Evolutionary conservation across 1,284 basidiomycete genomes (phyloP), one percentile per base, ranked within the genome.

Genomic region (Rhodotorula sp.): DNA sequence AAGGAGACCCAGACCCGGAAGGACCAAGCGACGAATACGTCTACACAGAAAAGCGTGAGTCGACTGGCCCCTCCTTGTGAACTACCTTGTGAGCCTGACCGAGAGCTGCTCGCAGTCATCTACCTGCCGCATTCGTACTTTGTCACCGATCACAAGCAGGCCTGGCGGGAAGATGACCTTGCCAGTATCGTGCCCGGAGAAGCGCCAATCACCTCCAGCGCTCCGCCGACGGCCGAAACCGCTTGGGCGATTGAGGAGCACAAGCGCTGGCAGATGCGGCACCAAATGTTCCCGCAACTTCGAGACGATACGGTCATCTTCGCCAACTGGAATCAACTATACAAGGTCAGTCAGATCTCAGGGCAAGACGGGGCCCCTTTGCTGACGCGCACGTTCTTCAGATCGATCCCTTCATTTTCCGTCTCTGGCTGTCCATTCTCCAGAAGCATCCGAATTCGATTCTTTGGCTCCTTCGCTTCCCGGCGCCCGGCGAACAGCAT

Each of bases 101-200:
- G 8, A 7, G 22, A 10, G 30, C 8, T 29, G 12, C 24, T 10
- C 56, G n/a, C 58, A 71, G 65, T 85, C n/a, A 81, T 85, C 42
- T 85, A 84, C 74, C 84, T 87, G 82, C 86, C 86, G 82, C 84
- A 85, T 76, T 84, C 86, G 22, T 88, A 87, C 78, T 87, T 88
- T 77, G 86, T 84, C 51, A 86, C 86, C 30, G 87, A 88, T 72
- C 87, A 88, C 76, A 84, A 83, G 71, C 87, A 88, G 65, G 84
- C 84, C 44, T 84, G 84, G 75, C 67, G 76, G 60, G 71, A 75
- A 49, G 62, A 70, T 54, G 56, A 63, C 30, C 46, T n/a, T 24
- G 49, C 56, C 24, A 57, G 62, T 3, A 46, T 61, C 22, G 20
- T 29, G 5, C 66, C 71, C 4, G 65, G 64, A 48, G 68, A 69